Conservation (phyloP, 441 rosid species). For the Adansonia grandidieri region DNA sequence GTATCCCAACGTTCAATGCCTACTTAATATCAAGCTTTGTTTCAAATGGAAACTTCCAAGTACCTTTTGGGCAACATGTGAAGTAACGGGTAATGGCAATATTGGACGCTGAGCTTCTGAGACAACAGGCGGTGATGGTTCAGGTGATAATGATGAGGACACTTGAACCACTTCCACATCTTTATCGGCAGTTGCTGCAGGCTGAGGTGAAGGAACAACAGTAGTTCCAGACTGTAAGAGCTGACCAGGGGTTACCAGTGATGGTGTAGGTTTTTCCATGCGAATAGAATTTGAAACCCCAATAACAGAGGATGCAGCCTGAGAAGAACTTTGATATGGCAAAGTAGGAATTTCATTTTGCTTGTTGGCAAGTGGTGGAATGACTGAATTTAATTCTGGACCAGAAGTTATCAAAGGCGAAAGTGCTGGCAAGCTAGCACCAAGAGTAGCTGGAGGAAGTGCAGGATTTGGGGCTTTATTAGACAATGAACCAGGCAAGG, state of each 20-base stretch:
- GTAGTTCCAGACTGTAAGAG: conserved; percentile 62
- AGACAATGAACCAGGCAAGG: conserved; percentile 50
- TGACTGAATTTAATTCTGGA: conserved; percentile 48
- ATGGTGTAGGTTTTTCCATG: conserved; percentile 53
- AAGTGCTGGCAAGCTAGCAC: conserved; percentile 48
- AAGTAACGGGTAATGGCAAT: conserved; percentile 75
- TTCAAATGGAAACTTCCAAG: background rate
- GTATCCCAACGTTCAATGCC: background rate
- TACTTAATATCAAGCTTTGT: background rate
- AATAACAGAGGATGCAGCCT: conserved; percentile 45
- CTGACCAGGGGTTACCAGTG: conserved; percentile 78
- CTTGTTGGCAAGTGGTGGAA: conserved; percentile 48
- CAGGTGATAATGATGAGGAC: conserved; percentile 50
- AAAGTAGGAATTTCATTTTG: conserved; percentile 46
- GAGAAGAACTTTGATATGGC: conserved; percentile 47
- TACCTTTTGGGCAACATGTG: conserved; percentile 57
- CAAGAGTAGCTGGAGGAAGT: conserved; percentile 51
- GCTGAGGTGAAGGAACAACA: conserved; percentile 49
- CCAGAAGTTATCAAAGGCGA: conserved; percentile 52
- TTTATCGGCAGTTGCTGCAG: conserved; percentile 57
- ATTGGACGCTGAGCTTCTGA: conserved; percentile 80
- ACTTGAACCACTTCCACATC: conserved; percentile 74
- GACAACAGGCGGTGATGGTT: conserved; percentile 49
- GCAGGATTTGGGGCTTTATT: conserved; percentile 48
- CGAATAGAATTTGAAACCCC: conserved; percentile 47